Percentiles rank a stretch among this genome's conserved stretches.
Evolutionary conservation across 192 early-diverging fungal genomes (phyloP).

Genomic region (Backusella tarrabulga): DNA sequence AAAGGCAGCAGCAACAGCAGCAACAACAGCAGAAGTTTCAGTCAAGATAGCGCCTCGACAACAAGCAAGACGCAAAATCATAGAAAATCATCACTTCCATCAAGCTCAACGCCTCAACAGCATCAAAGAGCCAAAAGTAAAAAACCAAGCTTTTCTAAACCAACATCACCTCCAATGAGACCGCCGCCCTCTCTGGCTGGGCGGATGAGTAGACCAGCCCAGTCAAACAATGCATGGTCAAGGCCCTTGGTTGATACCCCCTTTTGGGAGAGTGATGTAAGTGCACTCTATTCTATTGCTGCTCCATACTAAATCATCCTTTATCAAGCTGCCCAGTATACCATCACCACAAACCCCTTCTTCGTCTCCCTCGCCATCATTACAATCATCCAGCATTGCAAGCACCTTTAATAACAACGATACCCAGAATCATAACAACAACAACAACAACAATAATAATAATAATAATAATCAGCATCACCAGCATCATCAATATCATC

Average conservation of each 20-base stretch:
- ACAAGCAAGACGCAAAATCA: neutral
- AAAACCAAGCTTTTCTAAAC: neutral
- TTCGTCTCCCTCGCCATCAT: neutral
- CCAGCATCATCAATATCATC: neutral
- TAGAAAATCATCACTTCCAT: neutral
- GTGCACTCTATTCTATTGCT: neutral
- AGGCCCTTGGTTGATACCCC: neutral
- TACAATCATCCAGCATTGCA: neutral
- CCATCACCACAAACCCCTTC: neutral
- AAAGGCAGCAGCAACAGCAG: neutral
- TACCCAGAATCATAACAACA: neutral
- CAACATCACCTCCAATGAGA: neutral
- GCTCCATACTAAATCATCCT: neutral
- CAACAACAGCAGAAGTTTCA: neutral
- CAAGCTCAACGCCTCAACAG: neutral
- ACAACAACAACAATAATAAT: neutral
- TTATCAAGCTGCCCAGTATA: neutral
- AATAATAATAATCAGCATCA: neutral
- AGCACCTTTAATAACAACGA: neutral
- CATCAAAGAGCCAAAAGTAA: neutral
- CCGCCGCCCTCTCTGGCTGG: neutral
- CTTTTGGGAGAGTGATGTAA: constrained; percentile 12
- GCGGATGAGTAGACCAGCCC: neutral
- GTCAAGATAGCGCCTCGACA: neutral
- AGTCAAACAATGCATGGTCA: constrained; percentile 1